Base-by-base conservation (phyloP, 352 stramenopile species). In the Thraustochytrium striatum region DNA sequence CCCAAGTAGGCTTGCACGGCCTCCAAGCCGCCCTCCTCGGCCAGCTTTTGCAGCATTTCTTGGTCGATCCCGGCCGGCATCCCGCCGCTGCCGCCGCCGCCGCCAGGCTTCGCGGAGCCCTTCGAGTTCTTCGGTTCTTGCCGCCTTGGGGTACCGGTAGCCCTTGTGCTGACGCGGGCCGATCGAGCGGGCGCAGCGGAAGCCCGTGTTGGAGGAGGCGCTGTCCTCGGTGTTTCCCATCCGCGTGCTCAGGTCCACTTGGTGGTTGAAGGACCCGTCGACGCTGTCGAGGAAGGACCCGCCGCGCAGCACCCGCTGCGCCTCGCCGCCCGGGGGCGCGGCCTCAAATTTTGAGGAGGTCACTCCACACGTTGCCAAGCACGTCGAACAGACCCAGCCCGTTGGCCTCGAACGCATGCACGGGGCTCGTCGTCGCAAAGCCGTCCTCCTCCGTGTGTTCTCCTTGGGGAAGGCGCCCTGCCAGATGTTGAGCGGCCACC, bases 291-390 rank as follows among this genome's bases (percentile, higher is more conserved):
- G 52, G 58, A 88, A 89, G n/a, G 83, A 88, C 0, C 86, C 86
- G 16, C 86, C 86, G 53, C 88, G 88, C 44, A 89, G 87, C 2
- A 85, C 69, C 33, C 72, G 72, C 35, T 88, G 73, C 38, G 21
- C 35, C 2, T 19, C 44, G 2, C 19, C 43, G 25, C 57, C 35
- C 41, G 43, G 39, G 0, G 11, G 44, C 36, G 65, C 5, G 2
- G 28, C 16, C 25, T 75, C 3, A 69, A 79, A 87, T 72, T 82
- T 81, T 35, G 87, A 85, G 39, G 39, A 39, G 16, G 86, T 85
- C 88, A 92, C 78, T 91, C 88, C 88, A 92, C 28, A 91, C 88
- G 78, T 91, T 91, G 25, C 88, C 88, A 38, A 86, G 87, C 82
- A 91, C 86, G 79, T 90, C 86, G 82, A 91, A 89, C 33, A 92